Evolutionary conservation across 176 grass and related monocot genomes (phyloP), one percentile per base, ranked within the genome.

Genomic region (Avena sativa): DNA sequence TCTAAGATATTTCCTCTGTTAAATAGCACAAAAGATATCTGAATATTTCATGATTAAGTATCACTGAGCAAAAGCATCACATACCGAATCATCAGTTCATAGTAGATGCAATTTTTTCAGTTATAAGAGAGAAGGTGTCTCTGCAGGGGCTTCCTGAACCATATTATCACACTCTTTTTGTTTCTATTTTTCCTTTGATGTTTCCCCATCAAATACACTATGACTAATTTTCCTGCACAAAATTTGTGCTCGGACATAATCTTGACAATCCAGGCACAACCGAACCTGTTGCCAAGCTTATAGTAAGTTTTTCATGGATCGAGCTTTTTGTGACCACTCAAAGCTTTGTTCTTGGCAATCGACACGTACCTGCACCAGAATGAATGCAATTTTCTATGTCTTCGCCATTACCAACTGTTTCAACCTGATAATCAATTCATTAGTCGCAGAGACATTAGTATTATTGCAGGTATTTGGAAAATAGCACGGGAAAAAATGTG

Each of bases 321-420:
- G 6, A 30, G 20, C 7, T 87, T 66, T 34, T 10, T 28, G 23
- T 56, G 62, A 58, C 14, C 14, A 65, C 38, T 50, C 12, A 36
- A 87, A 17, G n/a, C 28, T 79, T 19, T 48, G 19, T 55, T 28
- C 51, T 70, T 11, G 5, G 25, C 20, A 30, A 69, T 63, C 23
- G 32, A 4, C 25, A 34, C 64, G 76, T 92, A 94, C 93, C 90
- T 95, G 91, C 79, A 91, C 93, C 16, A 98, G 90, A 86, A 98
- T 98, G 80, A 95, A 98, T 46, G 96, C 93, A 76, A 98, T 91
- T 58, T 98, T 98, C 65, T 94, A 93, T 7, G 96, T 95, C 74
- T 98, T 95, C 4, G 96, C 96, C 96, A 98, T 98, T 28, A 25
- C 96, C 96, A 88, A 95, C 93, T 71, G 93, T 98, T 90, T 95